These are phyloP conservation scores for Thymus mandschuricus DNA, from an alignment of 257 asterid genomes.

Conservation along the genomic window DNA sequence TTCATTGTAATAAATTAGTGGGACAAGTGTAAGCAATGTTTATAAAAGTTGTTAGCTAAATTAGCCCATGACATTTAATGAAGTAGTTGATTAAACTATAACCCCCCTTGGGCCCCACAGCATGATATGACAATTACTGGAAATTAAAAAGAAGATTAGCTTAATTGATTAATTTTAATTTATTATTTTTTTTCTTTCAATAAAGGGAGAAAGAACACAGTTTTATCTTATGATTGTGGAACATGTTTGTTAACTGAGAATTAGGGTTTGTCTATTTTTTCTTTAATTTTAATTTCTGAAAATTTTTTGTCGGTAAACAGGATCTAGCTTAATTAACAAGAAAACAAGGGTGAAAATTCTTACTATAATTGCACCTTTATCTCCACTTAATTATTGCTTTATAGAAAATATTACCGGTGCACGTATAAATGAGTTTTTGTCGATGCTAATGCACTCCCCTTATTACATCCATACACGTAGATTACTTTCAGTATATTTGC, in stretches of 20 bases:
- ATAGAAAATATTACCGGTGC: background rate
- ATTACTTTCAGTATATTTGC: too few species aligned
- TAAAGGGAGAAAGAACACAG: background rate
- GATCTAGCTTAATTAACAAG: constrained; percentile 29
- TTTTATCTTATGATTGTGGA: constrained; percentile 6
- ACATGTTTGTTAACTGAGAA: constrained; percentile 6
- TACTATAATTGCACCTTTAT: constrained; percentile 16
- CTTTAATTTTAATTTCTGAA: background rate
- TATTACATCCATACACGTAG: too few species aligned
- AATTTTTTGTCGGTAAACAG: constrained; percentile 4
- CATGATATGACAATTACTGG: constrained; percentile 30
- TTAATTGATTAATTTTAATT: background rate
- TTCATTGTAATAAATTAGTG: constrained; percentile 19
- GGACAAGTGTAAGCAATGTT: constrained; percentile 19
- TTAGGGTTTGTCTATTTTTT: background rate
- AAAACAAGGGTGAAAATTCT: constrained; percentile 17
- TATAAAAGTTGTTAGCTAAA: constrained; percentile 33
- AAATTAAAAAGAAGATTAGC: constrained; percentile 20
- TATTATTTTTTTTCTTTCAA: background rate
- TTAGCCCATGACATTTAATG: constrained; percentile 32
- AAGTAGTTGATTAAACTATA: constrained; percentile 33
- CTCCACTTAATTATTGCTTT: background rate
- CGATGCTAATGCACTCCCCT: too few species aligned
- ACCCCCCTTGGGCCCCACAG: constrained; percentile 10
- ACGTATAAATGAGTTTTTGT: too few species aligned